Percentiles rank a stretch among this genome's conserved stretches.
Evolutionary conservation across 1,139 yeast species (phyloP).

Genomic region (Yamadazyma sp.): DNA sequence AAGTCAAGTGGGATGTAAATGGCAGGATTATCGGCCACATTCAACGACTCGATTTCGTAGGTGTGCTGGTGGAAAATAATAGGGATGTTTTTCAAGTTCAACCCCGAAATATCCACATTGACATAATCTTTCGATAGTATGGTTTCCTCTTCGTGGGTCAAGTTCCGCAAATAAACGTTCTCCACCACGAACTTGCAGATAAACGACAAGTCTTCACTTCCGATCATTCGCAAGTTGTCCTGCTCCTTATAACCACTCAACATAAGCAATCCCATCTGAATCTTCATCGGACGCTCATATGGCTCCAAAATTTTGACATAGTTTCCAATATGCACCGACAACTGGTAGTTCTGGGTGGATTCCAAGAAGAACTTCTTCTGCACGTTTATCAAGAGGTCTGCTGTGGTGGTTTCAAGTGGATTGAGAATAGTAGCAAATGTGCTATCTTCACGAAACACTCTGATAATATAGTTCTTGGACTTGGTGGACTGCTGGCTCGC

Average conservation of each 20-base stretch:
- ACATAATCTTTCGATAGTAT: conserved; percentile 64
- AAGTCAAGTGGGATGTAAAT: conserved; percentile 82
- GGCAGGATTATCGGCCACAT: conserved; percentile 86
- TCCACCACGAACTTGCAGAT: conserved; percentile 83
- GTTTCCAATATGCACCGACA: conserved; percentile 79
- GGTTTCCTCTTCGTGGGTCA: conserved; percentile 67
- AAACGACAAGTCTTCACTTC: conserved; percentile 84
- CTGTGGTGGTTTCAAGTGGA: conserved; percentile 73
- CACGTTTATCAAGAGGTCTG: conserved; percentile 65
- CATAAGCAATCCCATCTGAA: conserved; percentile 71
- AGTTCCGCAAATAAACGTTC: conserved; percentile 65
- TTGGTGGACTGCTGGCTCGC: conserved; percentile 21
- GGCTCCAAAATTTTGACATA: conserved; percentile 71
- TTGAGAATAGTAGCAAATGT: conserved; percentile 80
- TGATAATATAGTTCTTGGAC: conserved; percentile 52
- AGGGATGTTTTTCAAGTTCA: conserved; percentile 82
- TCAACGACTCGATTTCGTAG: conserved; percentile 75
- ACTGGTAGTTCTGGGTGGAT: conserved; percentile 69
- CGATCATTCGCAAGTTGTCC: conserved; percentile 76
- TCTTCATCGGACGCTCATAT: conserved; percentile 73
- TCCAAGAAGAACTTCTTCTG: conserved; percentile 77
- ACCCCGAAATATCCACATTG: conserved; percentile 71
- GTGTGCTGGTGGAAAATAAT: conserved; percentile 80
- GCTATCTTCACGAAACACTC: conserved; percentile 77
- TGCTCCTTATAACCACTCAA: conserved; percentile 78